Evolutionary conservation across 2,329 filamentous ascomycete genomes (phyloP).

Genomic region (Thelonectria olida): DNA sequence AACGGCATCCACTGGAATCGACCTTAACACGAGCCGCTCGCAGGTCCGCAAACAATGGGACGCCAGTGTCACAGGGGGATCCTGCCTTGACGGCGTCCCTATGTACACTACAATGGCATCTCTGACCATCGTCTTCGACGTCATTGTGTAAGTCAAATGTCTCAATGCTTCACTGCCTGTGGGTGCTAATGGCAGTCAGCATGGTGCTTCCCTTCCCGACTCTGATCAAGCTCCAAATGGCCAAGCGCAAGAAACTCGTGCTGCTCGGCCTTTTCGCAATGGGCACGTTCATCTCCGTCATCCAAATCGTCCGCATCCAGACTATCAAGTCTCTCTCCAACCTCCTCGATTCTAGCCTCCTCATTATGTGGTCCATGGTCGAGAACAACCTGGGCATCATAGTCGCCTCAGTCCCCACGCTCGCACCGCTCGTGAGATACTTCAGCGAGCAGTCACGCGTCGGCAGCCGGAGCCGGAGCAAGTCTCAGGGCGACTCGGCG

Average conservation of each 20-base stretch:
- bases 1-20: too few relatives aligned
- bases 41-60: slow-evolving; percentile 61
- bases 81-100: slow-evolving; percentile 50
- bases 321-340: slow-evolving; percentile 55
- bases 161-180: neutral
- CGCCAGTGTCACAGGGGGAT: slow-evolving; percentile 42
- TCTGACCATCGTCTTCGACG: slow-evolving; percentile 53
- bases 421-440: slow-evolving; percentile 52
- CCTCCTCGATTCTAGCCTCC: slow-evolving; percentile 53
- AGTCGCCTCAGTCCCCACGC: slow-evolving; percentile 52
- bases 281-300: slow-evolving; percentile 60
- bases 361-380: slow-evolving; percentile 57
- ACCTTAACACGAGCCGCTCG: too few relatives aligned
- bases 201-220: slow-evolving; percentile 53
- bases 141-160: slow-evolving; percentile 50
- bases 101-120: slow-evolving; percentile 55
- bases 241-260: slow-evolving; percentile 51
- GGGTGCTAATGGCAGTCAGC: slow-evolving; percentile 31
- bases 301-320: slow-evolving; percentile 61
- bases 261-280: slow-evolving; percentile 56
- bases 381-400: slow-evolving; percentile 56
- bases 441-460: slow-evolving; percentile 42
- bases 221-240: slow-evolving; percentile 48
- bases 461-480: slow-evolving; percentile 28
- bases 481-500: slow-evolving; percentile 20